Conservation (phyloP, 1,139 yeast genomes). For the Lipomyces yarrowii region DNA sequence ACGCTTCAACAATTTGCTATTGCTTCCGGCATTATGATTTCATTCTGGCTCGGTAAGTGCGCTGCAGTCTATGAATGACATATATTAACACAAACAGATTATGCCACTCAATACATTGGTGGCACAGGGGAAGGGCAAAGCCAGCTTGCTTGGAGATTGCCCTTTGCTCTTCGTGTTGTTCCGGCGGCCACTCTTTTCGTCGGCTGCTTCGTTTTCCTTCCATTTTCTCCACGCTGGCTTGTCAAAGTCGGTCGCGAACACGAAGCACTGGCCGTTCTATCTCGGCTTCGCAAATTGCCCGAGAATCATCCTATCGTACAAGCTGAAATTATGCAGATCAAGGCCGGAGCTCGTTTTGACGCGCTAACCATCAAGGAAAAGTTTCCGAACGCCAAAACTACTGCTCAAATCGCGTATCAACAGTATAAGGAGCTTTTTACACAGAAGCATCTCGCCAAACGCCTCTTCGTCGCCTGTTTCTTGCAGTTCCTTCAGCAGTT, state of each 20-base stretch:
- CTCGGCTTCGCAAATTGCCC: constrained; percentile 38
- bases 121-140: constrained; percentile 25
- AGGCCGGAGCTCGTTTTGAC: constrained; percentile 36
- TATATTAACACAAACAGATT: constrained; percentile 10
- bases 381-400: constrained; percentile 25
- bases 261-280: constrained; percentile 38
- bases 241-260: constrained; percentile 47
- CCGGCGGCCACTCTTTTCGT: constrained; percentile 30
- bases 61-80: not conserved
- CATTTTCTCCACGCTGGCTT: constrained; percentile 68
- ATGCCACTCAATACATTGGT: constrained; percentile 32
- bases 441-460: constrained; percentile 49
- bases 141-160: constrained; percentile 52
- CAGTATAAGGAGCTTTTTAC: constrained; percentile 44
- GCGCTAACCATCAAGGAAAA: constrained; percentile 23
- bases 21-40: constrained; percentile 65
- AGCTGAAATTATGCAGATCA: constrained; percentile 48
- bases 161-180: constrained; percentile 35
- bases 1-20: constrained; percentile 68
- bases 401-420: constrained; percentile 15
- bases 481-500: constrained; percentile 67
- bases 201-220: constrained; percentile 17
- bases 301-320: constrained; percentile 35
- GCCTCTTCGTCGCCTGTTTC: constrained; percentile 50
- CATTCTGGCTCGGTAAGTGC: constrained; percentile 52